Conservation (phyloP, 2,329 filamentous ascomycete species). For the Nemania diffusa region DNA sequence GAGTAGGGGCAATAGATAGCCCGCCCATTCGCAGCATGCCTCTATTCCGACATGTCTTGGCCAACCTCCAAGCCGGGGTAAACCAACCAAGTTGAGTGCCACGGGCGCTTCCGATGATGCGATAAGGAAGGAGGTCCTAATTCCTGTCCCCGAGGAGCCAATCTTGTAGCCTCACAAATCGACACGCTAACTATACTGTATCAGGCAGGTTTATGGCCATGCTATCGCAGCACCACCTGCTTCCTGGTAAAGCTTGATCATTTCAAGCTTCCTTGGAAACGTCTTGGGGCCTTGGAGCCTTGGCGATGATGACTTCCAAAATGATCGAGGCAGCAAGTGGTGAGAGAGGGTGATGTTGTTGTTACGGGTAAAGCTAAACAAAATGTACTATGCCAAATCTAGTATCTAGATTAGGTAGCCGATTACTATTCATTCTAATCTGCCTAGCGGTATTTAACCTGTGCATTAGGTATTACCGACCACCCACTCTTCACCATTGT, state of each 20-base stretch:
- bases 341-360: not conserved
- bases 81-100: conserved; percentile 17
- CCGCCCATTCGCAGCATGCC: conserved; percentile 23
- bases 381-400: not conserved
- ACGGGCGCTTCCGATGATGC: conserved; percentile 35
- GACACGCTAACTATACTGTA: conserved; percentile 21
- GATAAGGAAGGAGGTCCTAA: conserved; percentile 35
- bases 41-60: conserved; percentile 33
- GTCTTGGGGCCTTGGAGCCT: conserved; percentile 31
- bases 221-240: conserved; percentile 23
- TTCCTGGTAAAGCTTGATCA: conserved; percentile 35
- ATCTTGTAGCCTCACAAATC: conserved; percentile 32
- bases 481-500: conserved; percentile 2
- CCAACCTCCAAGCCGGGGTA: conserved; percentile 26
- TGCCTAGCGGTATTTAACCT: conserved; percentile 7
- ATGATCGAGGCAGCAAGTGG: not conserved
- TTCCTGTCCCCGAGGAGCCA: conserved; percentile 16
- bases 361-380: not conserved
- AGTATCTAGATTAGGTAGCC: not conserved
- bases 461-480: not conserved
- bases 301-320: conserved; percentile 13
- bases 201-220: conserved; percentile 34
- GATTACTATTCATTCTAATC: conserved; percentile 1
- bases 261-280: conserved; percentile 31
- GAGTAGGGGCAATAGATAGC: conserved; percentile 23